Base-by-base conservation (phyloP, 139 green algal species). In the Penium margaritaceum region DNA sequence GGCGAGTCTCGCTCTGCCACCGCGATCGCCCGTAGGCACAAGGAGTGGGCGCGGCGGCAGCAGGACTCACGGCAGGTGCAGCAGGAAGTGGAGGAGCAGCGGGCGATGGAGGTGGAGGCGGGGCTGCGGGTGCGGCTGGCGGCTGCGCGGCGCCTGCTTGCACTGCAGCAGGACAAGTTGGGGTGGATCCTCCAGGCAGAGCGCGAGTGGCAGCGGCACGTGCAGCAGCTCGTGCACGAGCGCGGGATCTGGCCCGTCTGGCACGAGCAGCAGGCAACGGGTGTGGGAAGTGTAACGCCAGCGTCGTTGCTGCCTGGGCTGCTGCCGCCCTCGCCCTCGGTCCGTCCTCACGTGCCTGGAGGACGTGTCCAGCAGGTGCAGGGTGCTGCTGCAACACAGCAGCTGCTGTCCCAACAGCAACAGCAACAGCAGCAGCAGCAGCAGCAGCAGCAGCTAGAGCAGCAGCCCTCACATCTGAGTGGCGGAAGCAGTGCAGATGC, bases 161-260 rank as follows among this genome's bases (percentile, higher is more conserved):
- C n/a, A n/a, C 27, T 54, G 47, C 29, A 17, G 32, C 69, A 76
- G 53, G 69, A 68, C 5, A 68, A 76, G 53, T 68, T 54, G 5
- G 69, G 53, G 24, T 76, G 69, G 69, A 24, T 76, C 5, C 12
- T 76, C 30, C 47, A 54, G 3, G 69, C 69, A 3, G 9, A 76
- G 53, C 47, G 69, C 12, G 53, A 51, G 27, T 76, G 69, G 69
- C 53, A 53, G 15, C 27, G 9, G 38, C 69, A 44, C 54, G 15
- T 68, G 24, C 30, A 57, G 37, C 35, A 57, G 3, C 53, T 76
- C 3, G 29, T 76, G 4, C 69, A 76, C 54, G 69, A 76, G 32
- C 17, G 69, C 14, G 69, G 35, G 3, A 27, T 76, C 32, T 76
- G 69, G 69, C 44, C 64, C 4, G 6, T 72, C 3, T 63, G 30